Conservation (phyloP, 164 flowering plant species). For the Nymphaea thermarum region DNA sequence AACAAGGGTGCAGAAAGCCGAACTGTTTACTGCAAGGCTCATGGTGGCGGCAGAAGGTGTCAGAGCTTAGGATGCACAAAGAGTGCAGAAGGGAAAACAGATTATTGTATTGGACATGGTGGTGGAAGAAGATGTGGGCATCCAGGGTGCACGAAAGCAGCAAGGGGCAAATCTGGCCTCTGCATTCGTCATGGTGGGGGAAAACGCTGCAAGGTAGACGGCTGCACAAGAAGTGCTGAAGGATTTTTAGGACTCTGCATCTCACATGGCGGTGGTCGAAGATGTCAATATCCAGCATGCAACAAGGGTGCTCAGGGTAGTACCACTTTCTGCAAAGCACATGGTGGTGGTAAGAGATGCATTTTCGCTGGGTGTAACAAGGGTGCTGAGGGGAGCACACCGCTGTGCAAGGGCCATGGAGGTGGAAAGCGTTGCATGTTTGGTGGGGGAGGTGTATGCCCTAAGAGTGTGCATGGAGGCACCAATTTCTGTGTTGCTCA, state of each 20-base stretch:
- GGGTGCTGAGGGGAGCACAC: constrained; percentile 93
- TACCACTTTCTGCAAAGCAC: constrained; percentile 74
- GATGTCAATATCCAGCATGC: constrained; percentile 52
- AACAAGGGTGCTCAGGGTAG: constrained; percentile 83
- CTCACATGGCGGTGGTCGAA: constrained; percentile 89
- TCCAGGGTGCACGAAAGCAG: constrained; percentile 67
- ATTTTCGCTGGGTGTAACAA: constrained; percentile 80
- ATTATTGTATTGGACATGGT: constrained; percentile 64
- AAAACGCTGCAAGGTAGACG: constrained; percentile 69
- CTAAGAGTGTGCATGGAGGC: constrained; percentile 88
- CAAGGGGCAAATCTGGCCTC: constrained; percentile 79
- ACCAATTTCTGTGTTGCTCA: constrained; percentile 83
- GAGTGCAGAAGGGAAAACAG: constrained; percentile 91
- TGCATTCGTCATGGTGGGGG: constrained; percentile 95
- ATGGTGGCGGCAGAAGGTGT: constrained; percentile 87
- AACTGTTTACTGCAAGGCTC: constrained; percentile 87
- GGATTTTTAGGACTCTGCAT: constrained; percentile 89
- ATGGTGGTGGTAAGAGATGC: constrained; percentile 88
- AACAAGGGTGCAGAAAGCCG: constrained; percentile 91
- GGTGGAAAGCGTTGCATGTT: constrained; percentile 83
- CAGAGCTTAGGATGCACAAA: constrained; percentile 78
- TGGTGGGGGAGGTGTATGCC: constrained; percentile 85
- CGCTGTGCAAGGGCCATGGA: constrained; percentile 86
- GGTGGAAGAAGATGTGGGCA: constrained; percentile 60
- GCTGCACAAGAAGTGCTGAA: constrained; percentile 84